phyloP scores from a whole-genome alignment of 129 eudicot genomes.

The Pittosporum tobira region DNA sequence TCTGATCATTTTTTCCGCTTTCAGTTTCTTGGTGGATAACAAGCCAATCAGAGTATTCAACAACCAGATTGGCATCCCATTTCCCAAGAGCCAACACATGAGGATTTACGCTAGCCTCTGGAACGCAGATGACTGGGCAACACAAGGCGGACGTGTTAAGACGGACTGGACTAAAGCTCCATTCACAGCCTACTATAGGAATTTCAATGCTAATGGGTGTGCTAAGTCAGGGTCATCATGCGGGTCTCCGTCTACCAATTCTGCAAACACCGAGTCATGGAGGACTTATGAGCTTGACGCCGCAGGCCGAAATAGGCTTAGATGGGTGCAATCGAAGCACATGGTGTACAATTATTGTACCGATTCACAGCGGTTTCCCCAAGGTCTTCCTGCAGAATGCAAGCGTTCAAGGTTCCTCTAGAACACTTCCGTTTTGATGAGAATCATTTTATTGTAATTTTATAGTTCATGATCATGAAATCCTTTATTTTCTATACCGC shows the following conservation, averaged over 20 bases:
- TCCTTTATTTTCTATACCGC: conserved; percentile 11
- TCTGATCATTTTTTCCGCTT: too few species aligned
- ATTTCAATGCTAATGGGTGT: too few species aligned
- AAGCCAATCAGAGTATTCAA: conserved; percentile 11
- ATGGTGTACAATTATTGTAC: conserved; percentile 29
- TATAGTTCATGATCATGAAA: conserved; percentile 1
- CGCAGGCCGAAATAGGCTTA: conserved; percentile 17
- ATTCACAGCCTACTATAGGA: too few species aligned
- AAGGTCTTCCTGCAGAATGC: conserved; percentile 22
- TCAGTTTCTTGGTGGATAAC: conserved; percentile 14
- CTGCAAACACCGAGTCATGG: too few species aligned
- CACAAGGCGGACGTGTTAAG: too few species aligned
- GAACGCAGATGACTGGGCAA: too few species aligned
- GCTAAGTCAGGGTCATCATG: neutral
- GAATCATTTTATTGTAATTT: neutral
- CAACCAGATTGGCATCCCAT: conserved; percentile 7
- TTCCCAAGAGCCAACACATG: neutral
- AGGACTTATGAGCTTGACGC: conserved; percentile 14
- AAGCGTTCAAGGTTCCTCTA: too few species aligned
- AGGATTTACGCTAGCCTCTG: too few species aligned
- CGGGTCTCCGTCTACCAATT: neutral
- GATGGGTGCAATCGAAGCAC: conserved; percentile 18
- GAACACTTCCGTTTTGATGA: neutral
- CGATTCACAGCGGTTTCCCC: conserved; percentile 16
- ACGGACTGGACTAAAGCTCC: too few species aligned